These are phyloP conservation scores for Pinus taeda DNA, from an alignment of 75 land plant genomes.

Conservation along the genomic window DNA sequence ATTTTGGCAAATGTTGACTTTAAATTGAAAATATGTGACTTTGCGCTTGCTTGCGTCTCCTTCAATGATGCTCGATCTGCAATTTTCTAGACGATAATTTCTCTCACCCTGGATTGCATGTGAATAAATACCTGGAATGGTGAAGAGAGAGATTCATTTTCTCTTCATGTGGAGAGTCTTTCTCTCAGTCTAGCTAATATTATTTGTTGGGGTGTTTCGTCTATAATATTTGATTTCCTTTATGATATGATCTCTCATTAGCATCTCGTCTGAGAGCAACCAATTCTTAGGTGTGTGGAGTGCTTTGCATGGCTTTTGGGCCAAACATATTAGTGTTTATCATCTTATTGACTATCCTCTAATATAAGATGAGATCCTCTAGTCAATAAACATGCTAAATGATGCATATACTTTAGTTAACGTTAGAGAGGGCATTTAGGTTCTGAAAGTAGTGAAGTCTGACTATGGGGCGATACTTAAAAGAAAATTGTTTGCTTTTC, in stretches of 20 bases:
- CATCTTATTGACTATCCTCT: not conserved
- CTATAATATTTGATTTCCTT: not conserved
- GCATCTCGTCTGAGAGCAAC: not conserved
- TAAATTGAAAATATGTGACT: slow-evolving; percentile 95
- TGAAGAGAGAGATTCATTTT: not conserved
- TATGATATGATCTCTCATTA: not conserved
- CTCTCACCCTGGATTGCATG: not conserved
- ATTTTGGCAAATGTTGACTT: slow-evolving; percentile 88
- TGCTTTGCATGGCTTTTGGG: not conserved
- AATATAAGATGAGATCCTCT: not conserved
- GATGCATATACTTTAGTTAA: too few relatives aligned
- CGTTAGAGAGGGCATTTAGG: not conserved
- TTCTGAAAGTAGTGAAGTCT: not conserved
- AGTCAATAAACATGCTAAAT: not conserved
- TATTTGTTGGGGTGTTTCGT: not conserved
- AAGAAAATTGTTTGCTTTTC: too few relatives aligned
- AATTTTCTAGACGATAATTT: slow-evolving; percentile 89
- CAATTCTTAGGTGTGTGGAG: not conserved
- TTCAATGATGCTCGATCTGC: slow-evolving; percentile 90
- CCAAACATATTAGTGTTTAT: not conserved
- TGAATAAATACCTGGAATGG: not conserved
- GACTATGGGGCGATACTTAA: not conserved
- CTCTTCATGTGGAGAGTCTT: not conserved
- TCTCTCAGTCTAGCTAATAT: not conserved
- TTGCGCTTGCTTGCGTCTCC: slow-evolving; percentile 93